Percentiles rank a stretch among this genome's conserved stretches.
These are phyloP conservation scores for Tetracentron sinense DNA, from an alignment of 164 flowering plant species.

Conservation along the genomic window DNA sequence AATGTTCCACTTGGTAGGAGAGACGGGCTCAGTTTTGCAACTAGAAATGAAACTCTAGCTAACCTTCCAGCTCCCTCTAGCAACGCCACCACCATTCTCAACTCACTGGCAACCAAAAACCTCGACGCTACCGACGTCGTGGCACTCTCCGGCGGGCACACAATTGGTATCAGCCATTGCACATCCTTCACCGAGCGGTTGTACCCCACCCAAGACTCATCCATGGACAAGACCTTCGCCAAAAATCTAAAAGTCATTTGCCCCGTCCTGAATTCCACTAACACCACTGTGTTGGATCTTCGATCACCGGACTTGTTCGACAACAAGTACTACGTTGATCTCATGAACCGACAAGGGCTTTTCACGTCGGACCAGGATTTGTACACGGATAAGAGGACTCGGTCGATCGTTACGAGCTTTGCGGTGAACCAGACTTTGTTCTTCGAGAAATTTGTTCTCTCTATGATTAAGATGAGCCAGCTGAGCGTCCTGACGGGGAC, in stretches of 20 bases:
- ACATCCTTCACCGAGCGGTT: constrained; percentile 41
- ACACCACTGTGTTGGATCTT: constrained; percentile 36
- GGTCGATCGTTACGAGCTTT: constrained; percentile 38
- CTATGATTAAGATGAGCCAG: constrained; percentile 58
- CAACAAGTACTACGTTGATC: constrained; percentile 59
- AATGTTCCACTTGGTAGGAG: constrained; percentile 56
- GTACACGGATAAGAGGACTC: constrained; percentile 40
- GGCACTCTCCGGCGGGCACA: constrained; percentile 71
- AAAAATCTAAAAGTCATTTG: constrained; percentile 29
- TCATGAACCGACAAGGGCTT: constrained; percentile 55
- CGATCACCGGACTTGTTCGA: constrained; percentile 49
- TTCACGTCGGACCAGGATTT: constrained; percentile 64
- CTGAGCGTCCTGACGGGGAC: constrained; percentile 48
- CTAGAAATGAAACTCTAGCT: constrained; percentile 26
- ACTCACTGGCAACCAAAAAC: constrained; percentile 28
- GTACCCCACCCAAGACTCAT: constrained; percentile 50
- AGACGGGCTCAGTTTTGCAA: constrained; percentile 52
- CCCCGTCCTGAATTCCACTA: constrained; percentile 25
- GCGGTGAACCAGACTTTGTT: constrained; percentile 42
- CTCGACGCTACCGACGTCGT: constrained; percentile 42
- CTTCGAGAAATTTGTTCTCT: constrained; percentile 39
- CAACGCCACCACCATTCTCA: constrained; percentile 24
- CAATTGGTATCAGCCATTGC: constrained; percentile 57
- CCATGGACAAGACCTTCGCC: constrained; percentile 48
- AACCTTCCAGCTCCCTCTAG: constrained; percentile 44